A percentile compares a stretch with the other conserved stretches of the same genome.
Conservation (phyloP, 257 asterid species). For the Coffea eugenioides region DNA sequence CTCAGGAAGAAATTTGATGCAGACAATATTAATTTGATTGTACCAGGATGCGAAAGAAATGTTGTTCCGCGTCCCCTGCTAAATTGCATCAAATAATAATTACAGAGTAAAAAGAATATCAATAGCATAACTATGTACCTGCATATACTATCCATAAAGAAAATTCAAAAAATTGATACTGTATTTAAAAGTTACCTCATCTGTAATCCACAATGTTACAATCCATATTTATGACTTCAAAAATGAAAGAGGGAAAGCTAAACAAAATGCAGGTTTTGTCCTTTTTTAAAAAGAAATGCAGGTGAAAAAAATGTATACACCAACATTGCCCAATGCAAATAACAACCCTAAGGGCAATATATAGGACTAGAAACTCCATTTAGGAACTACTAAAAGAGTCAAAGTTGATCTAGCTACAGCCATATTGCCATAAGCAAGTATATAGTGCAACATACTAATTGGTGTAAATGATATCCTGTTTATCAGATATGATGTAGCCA, state of each 20-base stretch:
- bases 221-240: too few relatives aligned
- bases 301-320: not conserved
- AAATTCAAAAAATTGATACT: not conserved
- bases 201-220: not conserved
- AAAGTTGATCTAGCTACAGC: not conserved
- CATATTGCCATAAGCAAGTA: not conserved
- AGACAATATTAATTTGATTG: not conserved
- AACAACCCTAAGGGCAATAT: not conserved
- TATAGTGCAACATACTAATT: not conserved
- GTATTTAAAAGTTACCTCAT: not conserved
- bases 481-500: not conserved
- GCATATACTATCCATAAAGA: not conserved
- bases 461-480: not conserved
- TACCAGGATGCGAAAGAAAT: not conserved
- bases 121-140: not conserved
- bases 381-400: not conserved
- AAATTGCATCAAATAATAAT: too few relatives aligned
- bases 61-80: not conserved
- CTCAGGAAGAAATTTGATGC: slow-evolving; percentile 1
- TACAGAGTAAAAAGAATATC: not conserved
- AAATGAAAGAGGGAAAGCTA: not conserved
- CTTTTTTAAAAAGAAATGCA: not conserved
- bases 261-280: not conserved
- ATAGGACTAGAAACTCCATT: not conserved
- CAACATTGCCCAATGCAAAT: not conserved